Percentiles rank a stretch among this genome's conserved stretches.
phyloP scores from a whole-genome alignment of 495 filamentous ascomycete genomes.

The Penicillium ucsense region DNA sequence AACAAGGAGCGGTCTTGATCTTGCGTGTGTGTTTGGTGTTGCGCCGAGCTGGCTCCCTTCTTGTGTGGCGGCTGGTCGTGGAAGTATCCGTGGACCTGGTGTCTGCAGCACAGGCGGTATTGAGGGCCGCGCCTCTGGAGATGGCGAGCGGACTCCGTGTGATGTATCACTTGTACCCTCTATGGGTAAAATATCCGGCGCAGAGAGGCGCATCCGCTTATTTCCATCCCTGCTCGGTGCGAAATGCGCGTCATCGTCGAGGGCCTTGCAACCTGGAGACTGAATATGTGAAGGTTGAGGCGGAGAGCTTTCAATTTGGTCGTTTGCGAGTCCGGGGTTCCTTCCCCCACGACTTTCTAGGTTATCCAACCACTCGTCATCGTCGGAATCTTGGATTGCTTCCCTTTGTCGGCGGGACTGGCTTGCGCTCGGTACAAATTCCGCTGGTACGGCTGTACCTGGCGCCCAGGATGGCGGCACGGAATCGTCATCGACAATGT shows the following conservation, averaged over 20 bases:
- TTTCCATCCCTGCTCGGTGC: constrained; percentile 10
- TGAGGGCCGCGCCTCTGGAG: constrained; percentile 7
- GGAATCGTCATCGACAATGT: constrained; percentile 17
- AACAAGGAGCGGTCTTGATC: constrained; percentile 1
- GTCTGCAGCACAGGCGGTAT: not conserved
- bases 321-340: constrained; percentile 1
- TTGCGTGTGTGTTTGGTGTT: constrained; percentile 3
- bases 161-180: no score
- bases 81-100: not conserved
- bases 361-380: constrained; percentile 9
- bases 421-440: not conserved
- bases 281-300: constrained; percentile 2
- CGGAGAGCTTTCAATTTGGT: constrained; percentile 15
- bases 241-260: constrained; percentile 26
- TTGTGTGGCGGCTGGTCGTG: not conserved
- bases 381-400: constrained; percentile 28
- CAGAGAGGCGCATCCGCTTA: constrained; percentile 22
- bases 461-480: constrained; percentile 10
- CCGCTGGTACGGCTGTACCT: constrained; percentile 1
- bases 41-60: not conserved
- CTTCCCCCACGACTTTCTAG: not conserved
- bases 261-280: constrained; percentile 7
- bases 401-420: constrained; percentile 18
- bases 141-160: constrained; percentile 7
- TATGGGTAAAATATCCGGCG: not conserved